A percentile compares a stretch with the other conserved stretches of the same genome.
Conservation (phyloP, 169 alveolate genomes). For the Cryptosporidium muris region DNA sequence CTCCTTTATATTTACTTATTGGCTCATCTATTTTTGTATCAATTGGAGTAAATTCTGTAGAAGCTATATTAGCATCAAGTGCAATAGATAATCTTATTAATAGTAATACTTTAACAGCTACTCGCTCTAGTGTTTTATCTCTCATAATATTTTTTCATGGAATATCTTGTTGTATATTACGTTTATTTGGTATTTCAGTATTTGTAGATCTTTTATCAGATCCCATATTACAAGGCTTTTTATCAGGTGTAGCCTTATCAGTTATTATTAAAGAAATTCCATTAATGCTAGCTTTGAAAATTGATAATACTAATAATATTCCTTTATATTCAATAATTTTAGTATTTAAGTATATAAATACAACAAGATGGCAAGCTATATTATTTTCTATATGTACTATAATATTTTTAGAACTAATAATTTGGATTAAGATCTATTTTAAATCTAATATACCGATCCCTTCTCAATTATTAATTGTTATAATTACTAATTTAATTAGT, state of each 20-base stretch:
- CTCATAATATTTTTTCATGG: slow-evolving; percentile 38
- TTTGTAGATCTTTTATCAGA: slow-evolving; percentile 64
- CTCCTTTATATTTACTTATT: slow-evolving; percentile 24
- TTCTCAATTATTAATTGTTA: slow-evolving; percentile 31
- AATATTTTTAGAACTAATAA: slow-evolving; percentile 14
- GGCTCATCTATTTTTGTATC: slow-evolving; percentile 53
- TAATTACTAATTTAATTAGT: slow-evolving; percentile 35
- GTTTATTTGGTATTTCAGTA: slow-evolving; percentile 46
- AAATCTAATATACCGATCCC: slow-evolving; percentile 59
- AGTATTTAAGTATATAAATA: slow-evolving; percentile 2
- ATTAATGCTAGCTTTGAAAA: slow-evolving; percentile 53
- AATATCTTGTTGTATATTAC: slow-evolving; percentile 44
- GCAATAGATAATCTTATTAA: slow-evolving; percentile 40
- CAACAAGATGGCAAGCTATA: slow-evolving; percentile 34
- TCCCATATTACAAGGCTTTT: slow-evolving; percentile 48
- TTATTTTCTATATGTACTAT: slow-evolving; percentile 33
- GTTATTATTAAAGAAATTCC: slow-evolving; percentile 51
- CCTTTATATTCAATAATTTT: slow-evolving; percentile 30
- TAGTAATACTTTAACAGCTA: slow-evolving; percentile 9
- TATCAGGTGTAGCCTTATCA: slow-evolving; percentile 59
- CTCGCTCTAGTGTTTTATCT: slow-evolving; percentile 40
- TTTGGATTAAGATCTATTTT: slow-evolving; percentile 13
- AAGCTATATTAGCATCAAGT: slow-evolving; percentile 46
- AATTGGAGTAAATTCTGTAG: slow-evolving; percentile 55
- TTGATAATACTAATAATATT: slow-evolving; percentile 28